Conservation (phyloP, 352 stramenopile genomes). For the Pythium guiyangense region DNA sequence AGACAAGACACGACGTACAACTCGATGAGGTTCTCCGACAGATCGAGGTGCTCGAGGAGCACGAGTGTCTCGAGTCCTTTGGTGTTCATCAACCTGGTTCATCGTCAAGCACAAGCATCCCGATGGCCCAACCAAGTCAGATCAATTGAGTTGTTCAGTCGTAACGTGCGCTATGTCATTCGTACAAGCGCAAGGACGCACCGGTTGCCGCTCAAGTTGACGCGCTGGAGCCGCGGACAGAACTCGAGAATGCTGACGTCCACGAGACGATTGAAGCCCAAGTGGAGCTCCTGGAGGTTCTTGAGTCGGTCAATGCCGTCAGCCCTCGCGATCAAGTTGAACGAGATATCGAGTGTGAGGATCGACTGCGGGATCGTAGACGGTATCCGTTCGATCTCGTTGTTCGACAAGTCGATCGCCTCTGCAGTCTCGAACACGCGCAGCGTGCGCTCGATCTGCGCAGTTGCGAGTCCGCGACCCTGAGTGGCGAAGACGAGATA, state of each 20-base stretch:
- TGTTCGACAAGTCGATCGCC: constrained; percentile 70
- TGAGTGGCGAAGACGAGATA: constrained; percentile 9
- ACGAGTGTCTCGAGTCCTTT: constrained; percentile 64
- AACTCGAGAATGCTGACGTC: constrained; percentile 65
- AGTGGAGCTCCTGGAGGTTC: constrained; percentile 57
- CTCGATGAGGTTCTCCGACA: constrained; percentile 79
- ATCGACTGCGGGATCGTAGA: constrained; percentile 36
- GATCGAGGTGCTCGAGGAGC: constrained; percentile 51
- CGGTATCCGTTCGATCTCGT: constrained; percentile 63
- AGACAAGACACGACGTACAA: constrained; percentile 32
- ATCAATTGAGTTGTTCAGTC: not conserved
- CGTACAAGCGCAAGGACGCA: constrained; percentile 6
- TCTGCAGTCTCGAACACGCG: constrained; percentile 61
- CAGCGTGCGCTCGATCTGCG: constrained; percentile 55
- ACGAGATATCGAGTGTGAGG: constrained; percentile 60
- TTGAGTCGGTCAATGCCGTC: constrained; percentile 57
- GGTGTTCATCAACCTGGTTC: constrained; percentile 42
- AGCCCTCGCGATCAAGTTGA: constrained; percentile 48
- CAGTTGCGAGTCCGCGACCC: constrained; percentile 47
- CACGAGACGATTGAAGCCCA: constrained; percentile 63
- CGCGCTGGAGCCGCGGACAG: constrained; percentile 44
- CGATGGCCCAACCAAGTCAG: no score
- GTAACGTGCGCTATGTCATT: no score
- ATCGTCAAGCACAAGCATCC: no score
- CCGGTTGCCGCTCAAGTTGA: constrained; percentile 76